A percentile compares a stretch with the other conserved stretches of the same genome.
Conservation (phyloP, 2,329 filamentous ascomycete genomes). For the Fusarium vanettenii region DNA sequence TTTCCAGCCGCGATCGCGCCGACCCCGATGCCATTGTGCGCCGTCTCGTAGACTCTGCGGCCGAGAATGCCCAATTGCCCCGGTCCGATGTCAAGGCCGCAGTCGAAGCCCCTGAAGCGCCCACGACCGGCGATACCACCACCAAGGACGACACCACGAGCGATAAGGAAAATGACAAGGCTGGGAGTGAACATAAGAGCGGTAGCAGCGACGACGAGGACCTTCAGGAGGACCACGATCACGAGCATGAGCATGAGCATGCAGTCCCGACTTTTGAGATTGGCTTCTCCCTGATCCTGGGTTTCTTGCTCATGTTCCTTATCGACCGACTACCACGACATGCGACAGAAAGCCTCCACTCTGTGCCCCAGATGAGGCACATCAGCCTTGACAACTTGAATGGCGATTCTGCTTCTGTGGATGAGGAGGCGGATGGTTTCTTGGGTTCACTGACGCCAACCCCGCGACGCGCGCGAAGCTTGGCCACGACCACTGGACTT, state of each 20-base stretch:
- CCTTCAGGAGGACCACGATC: conserved; percentile 43
- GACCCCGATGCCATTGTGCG: conserved; percentile 30
- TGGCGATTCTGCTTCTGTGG: conserved; percentile 60
- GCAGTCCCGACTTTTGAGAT: conserved; percentile 78
- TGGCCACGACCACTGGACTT: conserved; percentile 92
- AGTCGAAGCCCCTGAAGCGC: conserved; percentile 26
- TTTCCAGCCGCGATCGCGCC: conserved; percentile 12
- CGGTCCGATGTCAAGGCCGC: conserved; percentile 28
- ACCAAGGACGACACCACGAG: conserved; percentile 2
- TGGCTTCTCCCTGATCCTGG: conserved; percentile 85
- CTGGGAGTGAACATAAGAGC: conserved; percentile 25
- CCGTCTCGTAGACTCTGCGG: conserved; percentile 18
- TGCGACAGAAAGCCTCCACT: conserved; percentile 72
- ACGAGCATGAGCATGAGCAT: conserved; percentile 51
- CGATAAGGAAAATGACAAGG: conserved; percentile 17
- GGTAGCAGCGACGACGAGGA: conserved; percentile 49
- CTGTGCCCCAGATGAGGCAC: conserved; percentile 78
- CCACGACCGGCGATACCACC: conserved; percentile 16
- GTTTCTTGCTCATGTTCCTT: conserved; percentile 97
- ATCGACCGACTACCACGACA: conserved; percentile 88
- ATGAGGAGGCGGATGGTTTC: conserved; percentile 69
- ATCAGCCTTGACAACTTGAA: conserved; percentile 89
- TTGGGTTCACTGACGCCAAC: conserved; percentile 68
- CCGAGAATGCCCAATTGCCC: conserved; percentile 11
- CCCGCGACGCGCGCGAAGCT: conserved; percentile 69